Evolutionary conservation across 1,284 basidiomycete species (phyloP).

Genomic region (Microbotryum scabiosae): DNA sequence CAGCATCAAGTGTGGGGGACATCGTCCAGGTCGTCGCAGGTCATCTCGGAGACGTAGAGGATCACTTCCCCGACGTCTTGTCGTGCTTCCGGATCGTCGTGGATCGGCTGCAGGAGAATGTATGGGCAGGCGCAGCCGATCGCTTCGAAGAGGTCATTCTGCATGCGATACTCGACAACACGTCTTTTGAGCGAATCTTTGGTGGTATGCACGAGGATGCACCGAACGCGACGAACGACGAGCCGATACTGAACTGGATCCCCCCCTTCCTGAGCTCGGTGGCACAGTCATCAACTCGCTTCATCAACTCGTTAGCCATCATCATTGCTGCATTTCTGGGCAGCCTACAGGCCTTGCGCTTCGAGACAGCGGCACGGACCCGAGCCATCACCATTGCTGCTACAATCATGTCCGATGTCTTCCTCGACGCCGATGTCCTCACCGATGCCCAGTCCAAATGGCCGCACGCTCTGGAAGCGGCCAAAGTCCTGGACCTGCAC

Average conservation of each 20-base stretch:
- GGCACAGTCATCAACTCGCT: conserved; percentile 17
- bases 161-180: conserved; percentile 27
- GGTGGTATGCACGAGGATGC: neutral
- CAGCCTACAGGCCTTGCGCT: conserved; percentile 23
- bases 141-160: conserved; percentile 24
- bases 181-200: conserved; percentile 13
- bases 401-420: conserved; percentile 25
- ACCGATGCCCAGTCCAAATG: conserved; percentile 7
- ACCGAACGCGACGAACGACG: neutral
- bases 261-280: conserved; percentile 30
- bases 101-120: conserved; percentile 1
- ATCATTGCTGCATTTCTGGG: conserved; percentile 27
- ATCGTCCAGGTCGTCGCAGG: conserved; percentile 27
- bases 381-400: conserved; percentile 24
- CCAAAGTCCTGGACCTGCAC: conserved; percentile 28
- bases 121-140: conserved; percentile 13
- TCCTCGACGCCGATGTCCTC: conserved; percentile 3
- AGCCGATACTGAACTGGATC: conserved; percentile 30
- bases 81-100: conserved; percentile 21
- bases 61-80: conserved; percentile 28
- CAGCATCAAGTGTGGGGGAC: conserved; percentile 8
- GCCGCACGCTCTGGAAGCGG: conserved; percentile 20
- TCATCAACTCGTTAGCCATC: conserved; percentile 30
- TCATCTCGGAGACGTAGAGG: conserved; percentile 29
- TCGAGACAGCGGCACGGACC: conserved; percentile 15